phyloP scores from a whole-genome alignment of 441 rosid species.

The Euphorbia corollata region DNA sequence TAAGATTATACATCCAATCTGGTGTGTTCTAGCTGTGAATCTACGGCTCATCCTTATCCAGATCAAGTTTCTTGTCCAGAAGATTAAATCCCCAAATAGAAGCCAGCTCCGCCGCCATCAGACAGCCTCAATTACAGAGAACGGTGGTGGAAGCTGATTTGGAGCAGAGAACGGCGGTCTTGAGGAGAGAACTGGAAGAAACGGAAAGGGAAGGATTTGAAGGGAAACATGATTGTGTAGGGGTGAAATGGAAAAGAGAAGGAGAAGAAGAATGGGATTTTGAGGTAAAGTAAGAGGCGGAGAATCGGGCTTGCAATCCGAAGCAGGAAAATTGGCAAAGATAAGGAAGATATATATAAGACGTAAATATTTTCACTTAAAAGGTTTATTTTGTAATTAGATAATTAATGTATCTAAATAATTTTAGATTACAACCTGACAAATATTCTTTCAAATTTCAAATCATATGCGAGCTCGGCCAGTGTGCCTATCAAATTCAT shows the following conservation, averaged over 20 bases:
- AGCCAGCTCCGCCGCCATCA: slow-evolving; percentile 54
- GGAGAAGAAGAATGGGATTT: slow-evolving; percentile 16
- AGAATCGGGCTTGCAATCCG: slow-evolving; percentile 9
- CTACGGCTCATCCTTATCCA: background rate
- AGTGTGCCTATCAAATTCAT: no score
- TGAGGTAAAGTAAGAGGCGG: slow-evolving; percentile 8
- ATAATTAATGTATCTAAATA: no score
- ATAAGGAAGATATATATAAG: no score
- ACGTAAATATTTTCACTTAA: no score
- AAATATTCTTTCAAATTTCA: no score
- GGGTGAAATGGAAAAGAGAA: slow-evolving; percentile 17
- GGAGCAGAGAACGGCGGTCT: slow-evolving; percentile 28
- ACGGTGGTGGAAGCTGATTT: slow-evolving; percentile 11
- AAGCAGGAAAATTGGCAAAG: no score
- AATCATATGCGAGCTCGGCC: no score
- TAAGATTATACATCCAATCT: slow-evolving; percentile 30
- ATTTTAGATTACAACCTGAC: no score
- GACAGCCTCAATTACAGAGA: slow-evolving; percentile 43
- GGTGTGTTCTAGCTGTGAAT: slow-evolving; percentile 11
- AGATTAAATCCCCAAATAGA: slow-evolving; percentile 55
- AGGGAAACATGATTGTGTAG: background rate
- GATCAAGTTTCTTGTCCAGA: slow-evolving; percentile 25
- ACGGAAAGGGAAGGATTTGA: slow-evolving; percentile 4
- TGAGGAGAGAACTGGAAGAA: slow-evolving; percentile 19
- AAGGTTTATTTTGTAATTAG: no score